Evolutionary conservation across 2,329 filamentous ascomycete genomes (phyloP).

Genomic region (Davidsoniella eucalypti): DNA sequence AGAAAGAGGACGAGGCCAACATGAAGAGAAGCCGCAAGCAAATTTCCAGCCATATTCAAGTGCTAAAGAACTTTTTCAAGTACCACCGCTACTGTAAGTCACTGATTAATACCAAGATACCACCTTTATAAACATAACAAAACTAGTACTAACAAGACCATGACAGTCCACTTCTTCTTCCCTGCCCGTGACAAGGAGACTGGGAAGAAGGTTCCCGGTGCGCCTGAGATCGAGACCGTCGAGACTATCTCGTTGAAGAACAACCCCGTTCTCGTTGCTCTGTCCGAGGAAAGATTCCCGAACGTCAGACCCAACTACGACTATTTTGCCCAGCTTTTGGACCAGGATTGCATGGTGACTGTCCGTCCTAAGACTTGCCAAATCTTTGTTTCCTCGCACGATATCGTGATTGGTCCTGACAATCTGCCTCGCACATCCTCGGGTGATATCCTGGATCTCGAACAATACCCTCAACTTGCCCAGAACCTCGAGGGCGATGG

Average conservation of each 20-base stretch:
- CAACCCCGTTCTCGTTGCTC: conserved; percentile 44
- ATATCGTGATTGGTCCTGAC: conserved; percentile 34
- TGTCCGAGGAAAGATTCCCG: conserved; percentile 39
- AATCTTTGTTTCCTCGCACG: conserved; percentile 39
- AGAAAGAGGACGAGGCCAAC: conserved; percentile 26
- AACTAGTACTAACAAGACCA: not conserved
- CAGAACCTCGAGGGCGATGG: conserved; percentile 36
- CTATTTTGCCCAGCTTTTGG: conserved; percentile 41
- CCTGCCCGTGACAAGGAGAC: conserved; percentile 37
- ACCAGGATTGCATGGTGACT: conserved; percentile 35
- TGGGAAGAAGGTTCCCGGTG: conserved; percentile 24
- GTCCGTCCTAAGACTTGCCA: conserved; percentile 42
- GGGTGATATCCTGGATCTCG: conserved; percentile 26
- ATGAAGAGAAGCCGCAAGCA: conserved; percentile 38
- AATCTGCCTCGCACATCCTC: conserved; percentile 27
- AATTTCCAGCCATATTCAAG: conserved; percentile 55
- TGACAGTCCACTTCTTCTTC: conserved; percentile 43
- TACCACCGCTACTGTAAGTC: conserved; percentile 46
- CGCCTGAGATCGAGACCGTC: conserved; percentile 13
- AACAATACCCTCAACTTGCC: conserved; percentile 39
- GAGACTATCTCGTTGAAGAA: conserved; percentile 45
- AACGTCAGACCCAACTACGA: conserved; percentile 45
- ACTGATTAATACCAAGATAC: not conserved
- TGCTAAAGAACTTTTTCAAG: conserved; percentile 49
- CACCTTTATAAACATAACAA: not conserved